A percentile compares a stretch with the other conserved stretches of the same genome.
Conservation (phyloP, 2,329 filamentous ascomycete genomes). For the Rhynchosporium secalis region DNA sequence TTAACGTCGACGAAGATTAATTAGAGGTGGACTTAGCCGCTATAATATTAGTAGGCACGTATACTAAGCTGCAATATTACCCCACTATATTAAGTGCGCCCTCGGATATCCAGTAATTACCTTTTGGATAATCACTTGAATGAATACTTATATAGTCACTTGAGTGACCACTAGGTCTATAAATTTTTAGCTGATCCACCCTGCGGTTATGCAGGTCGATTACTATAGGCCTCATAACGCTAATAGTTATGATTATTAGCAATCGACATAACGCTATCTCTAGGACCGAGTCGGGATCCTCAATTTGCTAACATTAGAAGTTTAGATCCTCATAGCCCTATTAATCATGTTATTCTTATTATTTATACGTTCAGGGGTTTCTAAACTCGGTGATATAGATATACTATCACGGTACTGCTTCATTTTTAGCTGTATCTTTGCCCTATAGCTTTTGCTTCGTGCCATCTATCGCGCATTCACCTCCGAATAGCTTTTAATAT, state of each 20-base stretch:
- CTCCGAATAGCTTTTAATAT: background rate
- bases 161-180: background rate
- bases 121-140: constrained; percentile 2
- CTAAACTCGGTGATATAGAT: constrained; percentile 18
- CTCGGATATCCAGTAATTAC: background rate
- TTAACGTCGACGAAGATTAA: background rate
- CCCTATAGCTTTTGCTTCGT: constrained; percentile 19
- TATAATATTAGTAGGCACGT: constrained; percentile 2
- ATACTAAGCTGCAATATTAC: background rate
- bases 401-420: constrained; percentile 18
- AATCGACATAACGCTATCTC: background rate
- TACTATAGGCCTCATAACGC: background rate
- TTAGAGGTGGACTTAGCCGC: background rate
- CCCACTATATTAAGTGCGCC: background rate
- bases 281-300: background rate
- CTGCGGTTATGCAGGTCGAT: background rate
- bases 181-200: constrained; percentile 1
- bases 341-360: background rate
- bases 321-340: background rate
- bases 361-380: constrained; percentile 3
- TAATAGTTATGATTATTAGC: constrained; percentile 3
- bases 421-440: constrained; percentile 20
- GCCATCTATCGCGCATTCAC: constrained; percentile 12
- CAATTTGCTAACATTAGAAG: background rate
- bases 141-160: background rate